Evolutionary conservation across 1,284 basidiomycete species (phyloP), one percentile per base, ranked within the genome.

Genomic region (Athelia sp.): DNA sequence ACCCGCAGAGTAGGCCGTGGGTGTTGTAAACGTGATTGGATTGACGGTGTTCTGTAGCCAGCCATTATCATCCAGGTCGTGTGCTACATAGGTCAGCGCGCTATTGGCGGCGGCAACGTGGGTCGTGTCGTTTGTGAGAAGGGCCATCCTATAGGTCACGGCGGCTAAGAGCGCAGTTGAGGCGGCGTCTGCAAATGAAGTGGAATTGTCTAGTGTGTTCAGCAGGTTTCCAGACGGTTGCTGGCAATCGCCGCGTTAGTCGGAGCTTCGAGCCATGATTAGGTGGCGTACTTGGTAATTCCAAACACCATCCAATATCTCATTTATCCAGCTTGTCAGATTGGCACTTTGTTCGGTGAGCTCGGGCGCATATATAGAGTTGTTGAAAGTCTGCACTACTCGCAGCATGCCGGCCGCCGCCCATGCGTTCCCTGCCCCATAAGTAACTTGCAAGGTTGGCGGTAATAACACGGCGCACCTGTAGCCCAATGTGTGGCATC

Each of bases 331-430:
- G 4, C 58, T 52, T 14, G 67, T 65, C 11, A 88, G 66, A 53
- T 85, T 71, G 0, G 52, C 53, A 52, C 75, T 73, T 54, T 85
- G 73, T 13, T 54, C 48, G 18, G 56, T 47, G 55, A 84, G 73
- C 21, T 66, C 40, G 3, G 50, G 48, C 8, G 69, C 67, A 43
- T 68, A 68, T 11, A 62, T 58, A 2, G 79, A 78, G 46, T 78
- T 70, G 48, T 72, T 65, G 47, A 86, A 72, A 0, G 81, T 82
- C 36, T 77, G 74, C 3, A 81, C 62, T 1, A 84, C 81, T 19
- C 83, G 73, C 18, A 82, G 64, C 75, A 84, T 82, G 0, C 85
- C 85, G 1, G 81, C 81, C 0, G 81, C 76, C 0, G 79, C 84
- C 85, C 84, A 87, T 0, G 69, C 84, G 54, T 87, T 85, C 0